A percentile compares a stretch with the other conserved stretches of the same genome.
Evolutionary conservation across 225 moss, liverwort and hornwort species (phyloP).

Genomic region (Sphagnum tenellum): DNA sequence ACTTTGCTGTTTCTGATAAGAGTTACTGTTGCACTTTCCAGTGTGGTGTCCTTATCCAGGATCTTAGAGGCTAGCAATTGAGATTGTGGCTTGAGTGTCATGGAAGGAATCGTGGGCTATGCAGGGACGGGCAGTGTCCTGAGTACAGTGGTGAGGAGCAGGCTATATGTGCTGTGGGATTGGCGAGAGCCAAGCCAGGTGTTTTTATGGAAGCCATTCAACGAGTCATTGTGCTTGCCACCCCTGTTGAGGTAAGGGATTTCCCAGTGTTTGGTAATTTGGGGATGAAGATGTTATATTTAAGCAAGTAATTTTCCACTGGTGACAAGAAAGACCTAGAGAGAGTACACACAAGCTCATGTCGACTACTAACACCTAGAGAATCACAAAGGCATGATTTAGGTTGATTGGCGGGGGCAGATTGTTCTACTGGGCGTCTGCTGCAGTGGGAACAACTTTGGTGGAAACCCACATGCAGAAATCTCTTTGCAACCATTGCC

Average conservation of each 20-base stretch:
- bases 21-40: too few species aligned
- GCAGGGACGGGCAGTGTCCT: conserved; percentile 97
- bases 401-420: conserved; percentile 30
- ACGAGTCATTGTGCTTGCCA: conserved; percentile 77
- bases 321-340: too few species aligned
- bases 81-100: too few species aligned
- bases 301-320: too few species aligned
- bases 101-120: background rate
- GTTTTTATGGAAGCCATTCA: conserved; percentile 97
- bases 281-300: too few species aligned
- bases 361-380: too few species aligned
- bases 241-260: conserved; percentile 76
- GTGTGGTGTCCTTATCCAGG: too few species aligned
- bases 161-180: conserved; percentile 88
- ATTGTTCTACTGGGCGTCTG: conserved; percentile 92
- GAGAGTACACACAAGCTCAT: too few species aligned
- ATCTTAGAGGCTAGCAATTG: too few species aligned
- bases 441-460: conserved; percentile 84
- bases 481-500: conserved; percentile 86
- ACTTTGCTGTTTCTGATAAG: too few species aligned
- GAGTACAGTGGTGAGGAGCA: conserved; percentile 99
- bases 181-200: conserved; percentile 77
- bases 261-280: background rate
- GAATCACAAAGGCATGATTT: too few species aligned
- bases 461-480: conserved; percentile 82